Base-by-base conservation (phyloP, 768 basidiomycete genomes). In the Hygrophoropsis aurantiaca region DNA sequence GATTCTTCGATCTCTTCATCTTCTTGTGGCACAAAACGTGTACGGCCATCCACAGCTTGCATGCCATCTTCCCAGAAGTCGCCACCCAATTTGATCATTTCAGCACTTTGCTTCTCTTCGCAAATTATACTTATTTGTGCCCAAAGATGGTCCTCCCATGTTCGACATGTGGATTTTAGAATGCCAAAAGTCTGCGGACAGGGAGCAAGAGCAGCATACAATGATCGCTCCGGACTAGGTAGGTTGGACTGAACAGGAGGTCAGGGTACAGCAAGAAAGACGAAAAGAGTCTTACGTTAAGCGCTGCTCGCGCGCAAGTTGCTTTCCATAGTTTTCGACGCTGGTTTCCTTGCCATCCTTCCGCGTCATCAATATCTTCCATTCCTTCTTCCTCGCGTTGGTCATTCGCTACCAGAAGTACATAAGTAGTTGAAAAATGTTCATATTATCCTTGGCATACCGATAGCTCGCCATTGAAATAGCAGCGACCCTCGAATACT, bases 61-160 rank as follows among this genome's bases (percentile, higher is more conserved):
- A 75, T 53, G 1, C 84, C 85, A 16, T 74, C 74, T 48, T 88
- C 86, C 93, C 94, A 95, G 62, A 90, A 94, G 34, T 85, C 80
- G 0, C 84, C 84, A 9, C 74, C 73, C 5, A 91, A 61, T 32
- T 78, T 74, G 9, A 73, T 62, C 58, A 97, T 77, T 51, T 87
- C 83, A 24, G 73, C 75, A 37, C 82, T 85, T 60, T 87, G 79
- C 49, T 87, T 84, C 55, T 91, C 84, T 60, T 94, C 90, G 56
- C 89, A 86, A 32, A 90, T 71, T 40, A 90, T 75, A 55, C 83
- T 84, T 42, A 94, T 72, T 48, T 90, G 85, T 0, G 90, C 91
- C 97, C 97, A 99, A 0, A 98, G 73, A 60, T 94, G 86, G 59
- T 99, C 97, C 58, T 94, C 90, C 94, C 95, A 98, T 18, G 89